phyloP scores from a whole-genome alignment of 495 filamentous ascomycete genomes.

The Darksidea phi region DNA sequence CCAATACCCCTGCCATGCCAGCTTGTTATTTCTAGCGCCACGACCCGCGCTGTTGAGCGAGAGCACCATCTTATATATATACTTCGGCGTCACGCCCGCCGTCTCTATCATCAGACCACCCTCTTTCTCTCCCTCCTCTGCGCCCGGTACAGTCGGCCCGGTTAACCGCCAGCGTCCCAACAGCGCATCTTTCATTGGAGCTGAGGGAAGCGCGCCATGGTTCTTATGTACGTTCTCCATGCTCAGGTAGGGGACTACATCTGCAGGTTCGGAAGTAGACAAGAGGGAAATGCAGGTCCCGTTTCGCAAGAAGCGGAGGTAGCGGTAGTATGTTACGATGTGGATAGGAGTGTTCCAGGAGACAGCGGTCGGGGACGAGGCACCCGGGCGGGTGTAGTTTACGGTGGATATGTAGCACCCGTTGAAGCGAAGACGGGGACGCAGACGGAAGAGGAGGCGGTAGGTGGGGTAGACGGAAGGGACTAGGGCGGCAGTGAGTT shows the following conservation, averaged over 20 bases:
- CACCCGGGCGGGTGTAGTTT: conserved; percentile 86
- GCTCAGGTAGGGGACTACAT: conserved; percentile 69
- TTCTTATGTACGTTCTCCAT: conserved; percentile 46
- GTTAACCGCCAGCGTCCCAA: conserved; percentile 61
- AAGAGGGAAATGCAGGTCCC: conserved; percentile 76
- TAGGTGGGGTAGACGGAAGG: conserved; percentile 49
- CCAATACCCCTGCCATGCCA: conserved; percentile 88
- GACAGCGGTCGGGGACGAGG: conserved; percentile 55
- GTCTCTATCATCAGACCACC: conserved; percentile 81
- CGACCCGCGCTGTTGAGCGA: conserved; percentile 59
- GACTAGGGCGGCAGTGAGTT: conserved; percentile 44
- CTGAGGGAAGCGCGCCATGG: conserved; percentile 42
- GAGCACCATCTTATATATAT: conserved; percentile 78
- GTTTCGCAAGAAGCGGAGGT: conserved; percentile 90
- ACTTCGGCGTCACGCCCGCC: conserved; percentile 72
- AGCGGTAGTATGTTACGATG: conserved; percentile 97
- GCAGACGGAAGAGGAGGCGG: conserved; percentile 68
- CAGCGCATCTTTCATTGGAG: conserved; percentile 60
- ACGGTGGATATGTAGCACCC: conserved; percentile 95
- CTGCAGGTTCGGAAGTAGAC: conserved; percentile 74
- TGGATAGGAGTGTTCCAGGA: conserved; percentile 82
- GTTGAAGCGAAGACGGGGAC: conserved; percentile 87
- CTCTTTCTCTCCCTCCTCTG: conserved; percentile 47
- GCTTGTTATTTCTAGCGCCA: conserved; percentile 68
- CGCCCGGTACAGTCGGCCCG: conserved; percentile 35